Evolutionary conservation across 208 protist genomes (phyloP).

Genomic region (Leishmania major): DNA sequence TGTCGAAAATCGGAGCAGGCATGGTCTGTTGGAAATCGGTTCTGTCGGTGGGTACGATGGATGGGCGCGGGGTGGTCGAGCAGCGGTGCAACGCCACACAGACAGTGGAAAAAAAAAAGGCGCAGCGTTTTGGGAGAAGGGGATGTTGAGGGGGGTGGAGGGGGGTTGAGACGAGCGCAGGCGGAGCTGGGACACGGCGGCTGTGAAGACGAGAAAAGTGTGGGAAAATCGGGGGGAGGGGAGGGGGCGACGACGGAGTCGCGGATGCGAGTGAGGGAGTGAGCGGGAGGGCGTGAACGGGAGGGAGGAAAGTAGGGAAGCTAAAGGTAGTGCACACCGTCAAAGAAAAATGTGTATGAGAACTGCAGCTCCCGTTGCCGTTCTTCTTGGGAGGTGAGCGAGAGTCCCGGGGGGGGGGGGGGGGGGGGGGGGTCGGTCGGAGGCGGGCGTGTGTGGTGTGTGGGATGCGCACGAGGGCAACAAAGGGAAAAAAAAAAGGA

Average conservation of each 20-base stretch:
- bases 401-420: too few species aligned
- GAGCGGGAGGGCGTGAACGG: neutral
- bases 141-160: neutral
- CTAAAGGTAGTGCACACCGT: neutral
- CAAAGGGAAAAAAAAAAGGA: neutral
- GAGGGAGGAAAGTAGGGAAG: neutral
- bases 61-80: neutral
- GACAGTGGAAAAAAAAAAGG: neutral
- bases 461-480: neutral
- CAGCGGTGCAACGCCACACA: neutral
- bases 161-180: neutral
- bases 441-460: neutral
- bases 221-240: neutral
- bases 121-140: neutral
- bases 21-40: neutral
- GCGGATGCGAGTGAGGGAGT: neutral
- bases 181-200: too few species aligned
- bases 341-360: neutral
- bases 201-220: too few species aligned
- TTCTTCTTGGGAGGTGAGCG: neutral
- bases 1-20: constrained; percentile 72
- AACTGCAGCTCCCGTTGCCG: neutral
- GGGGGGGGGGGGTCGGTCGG: neutral
- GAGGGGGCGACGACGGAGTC: neutral
- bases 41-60: neutral